These are phyloP conservation scores for Lactarius hengduanensis DNA, from an alignment of 768 basidiomycete genomes.

Conservation along the genomic window DNA sequence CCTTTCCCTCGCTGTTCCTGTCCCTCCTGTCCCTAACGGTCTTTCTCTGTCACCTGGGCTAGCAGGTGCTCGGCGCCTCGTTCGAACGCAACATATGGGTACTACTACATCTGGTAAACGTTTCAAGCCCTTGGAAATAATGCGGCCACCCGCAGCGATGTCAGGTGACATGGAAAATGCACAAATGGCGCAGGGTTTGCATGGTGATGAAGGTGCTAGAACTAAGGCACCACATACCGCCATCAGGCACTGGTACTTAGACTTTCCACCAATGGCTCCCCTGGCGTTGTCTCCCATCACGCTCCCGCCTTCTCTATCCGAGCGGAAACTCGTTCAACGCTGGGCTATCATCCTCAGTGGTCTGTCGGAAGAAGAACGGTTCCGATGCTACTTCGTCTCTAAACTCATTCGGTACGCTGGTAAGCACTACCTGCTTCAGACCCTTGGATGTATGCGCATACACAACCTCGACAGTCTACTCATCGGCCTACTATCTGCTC, in stretches of 20 bases:
- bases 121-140: constrained; percentile 17
- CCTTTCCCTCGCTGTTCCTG: not conserved
- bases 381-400: constrained; percentile 51
- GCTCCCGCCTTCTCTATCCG: constrained; percentile 56
- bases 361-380: constrained; percentile 46
- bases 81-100: not conserved
- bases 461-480: constrained; percentile 47
- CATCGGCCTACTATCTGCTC: constrained; percentile 56
- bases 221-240: not conserved
- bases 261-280: constrained; percentile 36
- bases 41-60: not conserved
- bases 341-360: constrained; percentile 56
- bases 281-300: constrained; percentile 43
- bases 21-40: not conserved
- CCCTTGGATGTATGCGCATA: not conserved
- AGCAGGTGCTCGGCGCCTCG: not conserved
- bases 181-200: not conserved
- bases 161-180: not conserved
- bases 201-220: not conserved
- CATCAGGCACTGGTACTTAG: constrained; percentile 36
- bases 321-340: constrained; percentile 52
- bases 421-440: constrained; percentile 31
- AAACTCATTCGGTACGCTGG: constrained; percentile 64
- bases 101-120: constrained; percentile 11
- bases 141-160: not conserved